Conservation (phyloP, 257 asterid species). For the Gentiana straminea region DNA sequence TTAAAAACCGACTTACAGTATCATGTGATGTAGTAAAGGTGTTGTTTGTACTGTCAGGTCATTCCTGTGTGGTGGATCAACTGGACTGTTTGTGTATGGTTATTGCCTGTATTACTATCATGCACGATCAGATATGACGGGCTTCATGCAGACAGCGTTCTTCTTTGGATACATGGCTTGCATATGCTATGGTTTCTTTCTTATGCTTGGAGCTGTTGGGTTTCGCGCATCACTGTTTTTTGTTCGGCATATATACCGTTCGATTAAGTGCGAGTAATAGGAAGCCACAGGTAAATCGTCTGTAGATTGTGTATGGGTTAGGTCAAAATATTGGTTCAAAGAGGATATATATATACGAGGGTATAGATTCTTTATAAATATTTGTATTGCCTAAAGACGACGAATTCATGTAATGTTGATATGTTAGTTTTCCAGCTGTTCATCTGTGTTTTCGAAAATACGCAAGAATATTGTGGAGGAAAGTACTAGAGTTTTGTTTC, state of each 20-base stretch:
- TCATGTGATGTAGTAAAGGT: not conserved
- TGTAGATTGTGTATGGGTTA: conserved; percentile 6
- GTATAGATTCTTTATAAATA: conserved; percentile 4
- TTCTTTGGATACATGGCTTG: conserved; percentile 61
- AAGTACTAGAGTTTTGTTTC: no score
- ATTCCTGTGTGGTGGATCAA: conserved; percentile 87
- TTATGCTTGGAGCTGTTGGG: conserved; percentile 43
- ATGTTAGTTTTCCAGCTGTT: conserved; percentile 2
- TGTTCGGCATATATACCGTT: conserved; percentile 42
- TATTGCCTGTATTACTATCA: conserved; percentile 80
- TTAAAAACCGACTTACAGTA: not conserved
- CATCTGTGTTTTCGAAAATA: not conserved
- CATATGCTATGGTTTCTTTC: conserved; percentile 45
- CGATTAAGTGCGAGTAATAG: conserved; percentile 39
- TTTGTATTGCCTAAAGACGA: no score
- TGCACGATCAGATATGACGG: conserved; percentile 86
- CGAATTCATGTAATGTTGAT: not conserved
- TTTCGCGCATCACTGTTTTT: conserved; percentile 37
- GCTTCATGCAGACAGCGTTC: conserved; percentile 92
- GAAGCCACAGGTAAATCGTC: conserved; percentile 1
- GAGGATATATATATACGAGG: conserved; percentile 10
- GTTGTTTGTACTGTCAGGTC: conserved; percentile 33
- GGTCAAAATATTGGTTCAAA: conserved; percentile 5
- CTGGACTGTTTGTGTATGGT: conserved; percentile 74
- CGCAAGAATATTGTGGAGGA: not conserved